Base-by-base conservation (phyloP, 1,139 yeast species). In the Suhomyces bokatorum region DNA sequence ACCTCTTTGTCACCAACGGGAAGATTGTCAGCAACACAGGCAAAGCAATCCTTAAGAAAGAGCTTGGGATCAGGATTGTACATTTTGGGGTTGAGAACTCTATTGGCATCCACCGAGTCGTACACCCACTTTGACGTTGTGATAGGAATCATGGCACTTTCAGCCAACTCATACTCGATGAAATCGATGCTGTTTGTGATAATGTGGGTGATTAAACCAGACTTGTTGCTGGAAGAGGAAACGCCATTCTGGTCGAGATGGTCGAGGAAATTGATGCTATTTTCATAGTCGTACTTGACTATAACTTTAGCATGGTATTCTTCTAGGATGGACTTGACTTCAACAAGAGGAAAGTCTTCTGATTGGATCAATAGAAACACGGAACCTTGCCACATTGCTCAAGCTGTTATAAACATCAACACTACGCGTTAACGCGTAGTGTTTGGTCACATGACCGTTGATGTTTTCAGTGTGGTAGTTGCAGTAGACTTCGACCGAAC, bases 51-150 rank as follows among this genome's bases (percentile, higher is more conserved):
- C 46, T 81, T 81, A 58, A 90, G 70, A 50, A 87, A 77, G 47
- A 77, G 80, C 32, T 70, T 70, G 10, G 88, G 85, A 58, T 87
- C 86, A 0, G 97, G 95, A 17, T 87, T 81, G 60, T 73, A 85
- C 2, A 73, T 57, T 43, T 73, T 70, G 4, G 77, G 69, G 33
- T 85, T 80, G 36, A 78, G 71, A 14, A 75, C 64, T 49, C 77
- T 76, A 1, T 67, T 67, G 17, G 63, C 63, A 7, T 60, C 57
- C 0, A 78, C 59, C 9, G 85, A 78, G 34, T 77, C 81, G 32
- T 63, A 55, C 1, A 87, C 71, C 93, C 96, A 90, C 2, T 70
- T 65, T 0, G 83, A 74, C 0, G 79, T 76, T 2, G 88, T 85
- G 1, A 87, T 80, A 0, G 96, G 93, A 13, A 87, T 74, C 79